Base-by-base conservation (phyloP, 441 rosid genomes). In the Codiaeum variegatum region DNA sequence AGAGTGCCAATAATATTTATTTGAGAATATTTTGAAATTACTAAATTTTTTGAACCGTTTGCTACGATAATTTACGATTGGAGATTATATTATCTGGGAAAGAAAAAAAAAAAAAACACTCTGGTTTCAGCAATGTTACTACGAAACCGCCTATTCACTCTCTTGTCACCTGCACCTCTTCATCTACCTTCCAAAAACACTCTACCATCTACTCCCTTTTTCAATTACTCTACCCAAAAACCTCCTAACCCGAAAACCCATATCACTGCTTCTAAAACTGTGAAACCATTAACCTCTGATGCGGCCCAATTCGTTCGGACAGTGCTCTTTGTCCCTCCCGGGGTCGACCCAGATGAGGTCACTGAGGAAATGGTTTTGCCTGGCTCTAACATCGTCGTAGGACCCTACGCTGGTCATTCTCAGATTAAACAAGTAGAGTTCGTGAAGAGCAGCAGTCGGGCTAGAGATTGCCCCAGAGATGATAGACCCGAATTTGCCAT, bases 361-460 rank as follows among this genome's bases (percentile, higher is more conserved):
- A 79, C 83, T 2, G 91, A 84, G 15, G 88, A 89, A 8, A 90
- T 87, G 92, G 80, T 94, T 4, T 79, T 94, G 29, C 91, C 97
- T 0, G 96, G 93, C 44, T 85, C 93, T 54, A 94, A 91, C 62
- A 94, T 94, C 42, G 92, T 90, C 32, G 58, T 85, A 67, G 96
- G 98, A 49, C 97, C 89, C 1, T 94, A 88, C 62, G 96, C 97
- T 70, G 97, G 97, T 74, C 92, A 94, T 78, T 70, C 96, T 7
- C 96, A 86, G 82, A 89, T 94, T 77, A 94, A 86, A 82, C 88
- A 89, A 71, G 96, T 91, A 56, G 92, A 84, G 75, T 94, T 94
- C 73, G 88, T 94, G 28, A 92, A 90, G 80, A 94, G 97, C 75
- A 94, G 98, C 32, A 81, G 84, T 69, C 85, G 87, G 78, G 95